Percentiles rank a stretch among this genome's conserved stretches.
Evolutionary conservation across 768 basidiomycete genomes (phyloP).

Genomic region (Serendipita indica): DNA sequence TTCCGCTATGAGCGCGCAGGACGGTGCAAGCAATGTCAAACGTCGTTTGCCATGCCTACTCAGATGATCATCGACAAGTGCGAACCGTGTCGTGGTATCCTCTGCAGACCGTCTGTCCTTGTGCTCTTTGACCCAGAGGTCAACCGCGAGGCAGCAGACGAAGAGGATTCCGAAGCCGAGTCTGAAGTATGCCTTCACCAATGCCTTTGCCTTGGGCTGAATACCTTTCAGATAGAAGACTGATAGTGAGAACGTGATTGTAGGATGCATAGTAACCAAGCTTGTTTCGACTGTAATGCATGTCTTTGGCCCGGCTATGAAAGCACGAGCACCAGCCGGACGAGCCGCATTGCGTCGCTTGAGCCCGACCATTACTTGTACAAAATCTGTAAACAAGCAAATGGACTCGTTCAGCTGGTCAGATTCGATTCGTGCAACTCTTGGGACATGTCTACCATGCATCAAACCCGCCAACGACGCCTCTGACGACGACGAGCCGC

Average conservation of each 20-base stretch:
- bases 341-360: not conserved
- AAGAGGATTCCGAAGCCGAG: too few relatives aligned
- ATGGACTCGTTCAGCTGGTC: slow-evolving; percentile 46
- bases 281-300: too few relatives aligned
- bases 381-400: not conserved
- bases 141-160: too few relatives aligned
- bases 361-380: not conserved
- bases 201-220: too few relatives aligned
- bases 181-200: too few relatives aligned
- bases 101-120: not conserved
- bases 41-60: not conserved
- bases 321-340: too few relatives aligned
- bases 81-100: not conserved
- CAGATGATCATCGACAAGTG: not conserved
- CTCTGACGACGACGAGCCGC: slow-evolving; percentile 24
- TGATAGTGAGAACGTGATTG: too few relatives aligned
- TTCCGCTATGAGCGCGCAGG: not conserved
- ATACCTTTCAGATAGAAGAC: too few relatives aligned
- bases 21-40: not conserved
- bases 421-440: slow-evolving; percentile 42
- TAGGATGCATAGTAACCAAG: too few relatives aligned
- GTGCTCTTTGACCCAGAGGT: too few relatives aligned
- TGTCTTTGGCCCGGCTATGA: too few relatives aligned
- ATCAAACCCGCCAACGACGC: slow-evolving; percentile 22
- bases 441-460: slow-evolving; percentile 47